Percentiles rank a stretch among this genome's conserved stretches.
These are phyloP conservation scores for Tylopilus sp. DNA, from an alignment of 768 basidiomycete genomes.

Conservation along the genomic window DNA sequence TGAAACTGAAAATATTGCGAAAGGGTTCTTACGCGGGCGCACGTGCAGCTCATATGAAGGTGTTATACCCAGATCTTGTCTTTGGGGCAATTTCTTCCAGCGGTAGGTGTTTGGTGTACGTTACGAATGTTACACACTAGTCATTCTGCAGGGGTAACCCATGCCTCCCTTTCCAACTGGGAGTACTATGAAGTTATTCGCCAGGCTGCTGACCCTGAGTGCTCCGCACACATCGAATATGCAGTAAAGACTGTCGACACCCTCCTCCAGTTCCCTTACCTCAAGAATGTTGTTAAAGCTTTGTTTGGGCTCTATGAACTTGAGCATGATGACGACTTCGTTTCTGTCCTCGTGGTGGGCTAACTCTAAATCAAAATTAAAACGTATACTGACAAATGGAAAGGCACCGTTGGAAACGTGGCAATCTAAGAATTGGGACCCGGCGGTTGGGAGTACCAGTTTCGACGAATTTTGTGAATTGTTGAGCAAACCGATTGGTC, in stretches of 20 bases:
- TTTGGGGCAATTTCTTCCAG: conserved; percentile 88
- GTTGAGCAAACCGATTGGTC: conserved; percentile 45
- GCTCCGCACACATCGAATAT: conserved; percentile 55
- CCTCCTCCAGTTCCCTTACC: conserved; percentile 46
- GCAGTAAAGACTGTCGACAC: conserved; percentile 59
- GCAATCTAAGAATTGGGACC: conserved; percentile 90
- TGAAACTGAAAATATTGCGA: conserved; percentile 1
- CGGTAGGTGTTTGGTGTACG: conserved; percentile 40
- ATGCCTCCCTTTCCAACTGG: conserved; percentile 78
- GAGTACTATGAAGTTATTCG: conserved; percentile 87
- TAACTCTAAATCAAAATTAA: conserved; percentile 16
- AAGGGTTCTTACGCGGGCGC: conserved; percentile 92
- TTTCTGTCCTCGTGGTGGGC: conserved; percentile 58
- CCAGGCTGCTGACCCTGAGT: conserved; percentile 59
- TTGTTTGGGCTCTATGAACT: conserved; percentile 74
- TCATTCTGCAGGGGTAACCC: conserved; percentile 64
- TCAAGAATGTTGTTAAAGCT: conserved; percentile 56
- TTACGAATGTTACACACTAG: neutral
- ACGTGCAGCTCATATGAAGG: conserved; percentile 85
- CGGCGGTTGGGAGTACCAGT: conserved; percentile 51
- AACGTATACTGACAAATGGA: neutral
- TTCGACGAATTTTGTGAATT: conserved; percentile 71
- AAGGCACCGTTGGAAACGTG: conserved; percentile 65
- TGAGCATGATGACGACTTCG: conserved; percentile 76
- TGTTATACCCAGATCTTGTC: conserved; percentile 85